Evolutionary conservation across 1,284 basidiomycete species (phyloP), one percentile per base, ranked within the genome.

Genomic region (Sutorius eximius): DNA sequence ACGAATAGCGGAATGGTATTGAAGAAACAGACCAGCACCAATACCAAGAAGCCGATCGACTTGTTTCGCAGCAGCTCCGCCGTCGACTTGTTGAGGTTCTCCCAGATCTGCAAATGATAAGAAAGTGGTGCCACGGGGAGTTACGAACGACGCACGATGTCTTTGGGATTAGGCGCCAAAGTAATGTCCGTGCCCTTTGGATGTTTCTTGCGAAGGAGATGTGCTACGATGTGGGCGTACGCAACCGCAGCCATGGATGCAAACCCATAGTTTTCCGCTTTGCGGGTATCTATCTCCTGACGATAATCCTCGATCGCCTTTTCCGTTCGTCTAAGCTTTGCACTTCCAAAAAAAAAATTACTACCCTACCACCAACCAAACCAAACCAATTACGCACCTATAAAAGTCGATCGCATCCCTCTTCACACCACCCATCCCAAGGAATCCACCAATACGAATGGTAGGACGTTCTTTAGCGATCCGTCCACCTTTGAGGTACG

Each of bases 191-290:
- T 83, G 9, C 89, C 89, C 63, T 87, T 88, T 5, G 88, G 83
- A 59, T 80, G 81, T 68, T 93, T 93, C 55, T 74, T 73, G 42
- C 73, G 71, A 40, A 94, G 76, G 59, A 86, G 75, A 60, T 85
- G 83, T 3, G 89, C 91, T 13, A 93, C 91, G 45, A 89, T 81
- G 63, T 95, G 92, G 0, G 95, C 93, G 64, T 94, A 95, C 0
- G 92, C 87, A 11, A 97, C 90, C 0, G 93, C 88, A 49, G 91
- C 93, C 85, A 97, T 91, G 22, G 92, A 94, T 3, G 94, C 93
- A 69, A 96, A 96, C 15, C 93, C 95, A 71, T 95, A 96, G 68
- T 85, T 91, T 73, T 96, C 93, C 2, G 93, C 81, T 69, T 89
- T 89, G 57, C 85, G 80, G 16, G 78, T 80, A 66, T 91, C 86